Evolutionary conservation across 2,329 filamentous ascomycete genomes (phyloP), one percentile per base, ranked within the genome.

Genomic region (Claviceps sp.): DNA sequence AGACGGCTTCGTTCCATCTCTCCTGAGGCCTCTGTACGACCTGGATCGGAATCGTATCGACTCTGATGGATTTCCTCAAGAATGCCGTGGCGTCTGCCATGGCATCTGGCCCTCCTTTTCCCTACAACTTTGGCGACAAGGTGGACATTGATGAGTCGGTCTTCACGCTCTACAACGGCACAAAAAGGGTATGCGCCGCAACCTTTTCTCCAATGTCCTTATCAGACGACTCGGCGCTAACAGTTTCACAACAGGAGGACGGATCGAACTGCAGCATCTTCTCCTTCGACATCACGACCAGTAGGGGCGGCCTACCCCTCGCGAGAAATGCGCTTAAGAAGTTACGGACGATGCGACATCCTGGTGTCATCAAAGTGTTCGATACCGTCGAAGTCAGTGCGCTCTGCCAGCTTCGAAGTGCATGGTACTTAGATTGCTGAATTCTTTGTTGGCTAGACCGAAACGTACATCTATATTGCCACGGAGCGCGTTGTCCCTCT

Each of bases 21-120:
- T 9, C 4, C 39, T 42, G 17, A 20, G 9, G 7, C 8, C 17
- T 22, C 8, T 13, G 20, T 17, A 7, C 20, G 8, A 20, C 17
- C 39, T 8, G 8, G 4, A 20, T 20, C 42, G 20, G 22, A 20
- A 44, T 23, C 22, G 1, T 44, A 23, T 14, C 6, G 13, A 13
- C 13, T 34, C 43, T 59, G 59, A 98, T 98, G 93, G 90, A 98
- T 68, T 97, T 97, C 64, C 79, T 98, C 64, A 97, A 97, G 71
- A 97, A 90, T 55, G 93, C 93, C 50, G 89, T 97, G 65, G 91
- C 90, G 45, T 97, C 93, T 55, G 91, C 90, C 60, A 97, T 98
- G 62, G 88, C 93, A 45, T 93, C 95, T 67, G 90, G 91, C 2
- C 89, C 90, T 50, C 84, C 90, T 5, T 95, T 96, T 64, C 89